Evolutionary conservation across 1,139 yeast species (phyloP), one percentile per base, ranked within the genome.

Genomic region (Saccharomyces pastorianus): DNA sequence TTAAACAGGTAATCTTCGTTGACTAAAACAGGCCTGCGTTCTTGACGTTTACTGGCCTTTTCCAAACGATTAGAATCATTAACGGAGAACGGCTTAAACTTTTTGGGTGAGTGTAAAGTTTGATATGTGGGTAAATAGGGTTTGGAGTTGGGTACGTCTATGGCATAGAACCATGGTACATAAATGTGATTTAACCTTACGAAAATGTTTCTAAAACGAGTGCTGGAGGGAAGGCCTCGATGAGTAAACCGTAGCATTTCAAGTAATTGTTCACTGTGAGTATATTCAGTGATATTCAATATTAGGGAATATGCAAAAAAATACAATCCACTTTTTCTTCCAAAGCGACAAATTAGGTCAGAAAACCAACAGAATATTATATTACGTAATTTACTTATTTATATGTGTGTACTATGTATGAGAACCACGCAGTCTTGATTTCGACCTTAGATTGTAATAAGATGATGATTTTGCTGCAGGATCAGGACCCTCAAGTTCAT

Each of bases 1-100:
- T 83, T 81, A 62, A 86, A 88, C 46, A 91, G 71, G 32, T 81
- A 79, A 63, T 91, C 99, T 62, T 89, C 96, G 63, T 85, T 85
- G 3, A 91, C 97, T 1, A 80, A 79, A 2, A 86, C 75, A 13
- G 41, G 20, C 13, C 51, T 64, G 17, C 51, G 20, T 34, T 46
- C 42, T 49, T 46, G 11, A 44, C 31, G 27, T 27, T 41, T 29
- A 28, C 38, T 55, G 55, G 49, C 14, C 27, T n/a, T 57, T 63
- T 90, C 97, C 29, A 90, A 69, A 28, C 81, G 72, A 0, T 66
- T 66, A 0, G 88, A 83, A 67, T 91, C 97, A 51, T 70, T 66
- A 31, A 71, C 74, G 0, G 88, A 78, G 65, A 91, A 90, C 4
- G 89, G 84, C n/a, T 80, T 71, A 64, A 86, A 91, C 61, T 83